A percentile compares a stretch with the other conserved stretches of the same genome.
phyloP scores from a whole-genome alignment of 1,284 basidiomycete species.

The Ceratobasidium sp. region DNA sequence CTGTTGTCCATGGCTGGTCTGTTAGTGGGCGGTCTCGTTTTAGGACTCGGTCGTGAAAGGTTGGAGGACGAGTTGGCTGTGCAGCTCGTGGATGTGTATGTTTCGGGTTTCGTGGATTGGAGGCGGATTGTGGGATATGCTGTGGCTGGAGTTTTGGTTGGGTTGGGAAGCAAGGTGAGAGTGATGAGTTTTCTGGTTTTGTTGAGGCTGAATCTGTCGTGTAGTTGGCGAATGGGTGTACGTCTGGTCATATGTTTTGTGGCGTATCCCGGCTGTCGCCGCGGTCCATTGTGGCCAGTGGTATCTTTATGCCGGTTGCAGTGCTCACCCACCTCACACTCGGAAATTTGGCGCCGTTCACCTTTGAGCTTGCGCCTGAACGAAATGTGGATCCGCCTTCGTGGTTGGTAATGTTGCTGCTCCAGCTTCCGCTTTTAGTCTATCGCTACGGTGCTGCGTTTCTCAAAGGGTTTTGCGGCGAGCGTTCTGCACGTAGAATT shows the following conservation, averaged over 20 bases:
- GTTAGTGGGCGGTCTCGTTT: background rate
- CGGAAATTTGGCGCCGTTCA: background rate
- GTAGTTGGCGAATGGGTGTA: constrained; percentile 40
- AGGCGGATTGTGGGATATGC: constrained; percentile 3
- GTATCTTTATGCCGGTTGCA: background rate
- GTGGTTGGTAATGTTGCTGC: background rate
- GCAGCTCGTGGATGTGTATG: constrained; percentile 29
- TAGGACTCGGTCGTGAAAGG: background rate
- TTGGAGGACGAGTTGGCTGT: background rate
- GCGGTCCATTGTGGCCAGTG: constrained; percentile 23
- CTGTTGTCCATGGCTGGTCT: constrained; percentile 25
- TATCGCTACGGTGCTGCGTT: constrained; percentile 34
- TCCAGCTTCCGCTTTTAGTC: constrained; percentile 12
- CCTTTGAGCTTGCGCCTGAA: background rate
- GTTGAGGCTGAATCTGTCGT: background rate
- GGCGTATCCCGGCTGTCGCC: constrained; percentile 33
- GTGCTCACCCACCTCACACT: constrained; percentile 10
- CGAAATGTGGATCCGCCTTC: background rate
- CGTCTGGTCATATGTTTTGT: constrained; percentile 41
- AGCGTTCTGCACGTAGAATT: background rate
- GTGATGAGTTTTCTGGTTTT: background rate
- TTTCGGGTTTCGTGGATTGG: background rate
- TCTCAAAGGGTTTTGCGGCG: constrained; percentile 11
- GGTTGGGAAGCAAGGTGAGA: constrained; percentile 34
- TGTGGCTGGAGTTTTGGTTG: constrained; percentile 14